Conservation (phyloP, 139 green algal genomes). For the Coelastrella sp. region DNA sequence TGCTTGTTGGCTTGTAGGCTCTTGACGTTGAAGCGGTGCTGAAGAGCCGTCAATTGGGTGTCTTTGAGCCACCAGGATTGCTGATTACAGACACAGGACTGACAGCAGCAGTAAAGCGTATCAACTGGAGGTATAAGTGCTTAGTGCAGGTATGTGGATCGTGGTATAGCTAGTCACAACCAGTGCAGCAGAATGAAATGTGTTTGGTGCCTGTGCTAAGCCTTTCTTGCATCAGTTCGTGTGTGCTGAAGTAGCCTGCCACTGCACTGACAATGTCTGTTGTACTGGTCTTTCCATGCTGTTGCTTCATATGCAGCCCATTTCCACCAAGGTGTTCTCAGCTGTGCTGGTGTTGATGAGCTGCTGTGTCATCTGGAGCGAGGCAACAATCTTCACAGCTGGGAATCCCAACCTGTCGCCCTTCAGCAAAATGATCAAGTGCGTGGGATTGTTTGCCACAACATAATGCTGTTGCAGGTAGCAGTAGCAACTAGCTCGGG, state of each 20-base stretch:
- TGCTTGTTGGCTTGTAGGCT: too few species aligned
- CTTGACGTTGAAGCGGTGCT: slow-evolving; percentile 77
- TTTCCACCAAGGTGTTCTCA: slow-evolving; percentile 55
- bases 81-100: not conserved
- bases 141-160: slow-evolving; percentile 21
- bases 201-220: too few species aligned
- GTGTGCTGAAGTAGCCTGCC: too few species aligned
- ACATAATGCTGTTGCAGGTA: too few species aligned
- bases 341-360: slow-evolving; percentile 68
- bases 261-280: too few species aligned
- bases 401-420: slow-evolving; percentile 84
- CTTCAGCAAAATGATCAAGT: slow-evolving; percentile 72
- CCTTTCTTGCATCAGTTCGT: too few species aligned
- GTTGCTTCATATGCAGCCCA: slow-evolving; percentile 63
- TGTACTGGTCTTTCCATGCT: too few species aligned
- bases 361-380: slow-evolving; percentile 83
- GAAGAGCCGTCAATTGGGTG: slow-evolving; percentile 59
- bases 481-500: too few species aligned
- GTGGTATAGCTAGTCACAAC: not conserved
- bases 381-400: slow-evolving; percentile 86
- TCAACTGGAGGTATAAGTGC: slow-evolving; percentile 8
- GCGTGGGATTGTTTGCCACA: too few species aligned
- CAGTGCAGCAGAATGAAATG: too few species aligned
- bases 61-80: slow-evolving; percentile 53
- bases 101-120: not conserved